Evolutionary conservation across 495 filamentous ascomycete species (phyloP), one percentile per base, ranked within the genome.

Genomic region (Elasticomyces elasticus): DNA sequence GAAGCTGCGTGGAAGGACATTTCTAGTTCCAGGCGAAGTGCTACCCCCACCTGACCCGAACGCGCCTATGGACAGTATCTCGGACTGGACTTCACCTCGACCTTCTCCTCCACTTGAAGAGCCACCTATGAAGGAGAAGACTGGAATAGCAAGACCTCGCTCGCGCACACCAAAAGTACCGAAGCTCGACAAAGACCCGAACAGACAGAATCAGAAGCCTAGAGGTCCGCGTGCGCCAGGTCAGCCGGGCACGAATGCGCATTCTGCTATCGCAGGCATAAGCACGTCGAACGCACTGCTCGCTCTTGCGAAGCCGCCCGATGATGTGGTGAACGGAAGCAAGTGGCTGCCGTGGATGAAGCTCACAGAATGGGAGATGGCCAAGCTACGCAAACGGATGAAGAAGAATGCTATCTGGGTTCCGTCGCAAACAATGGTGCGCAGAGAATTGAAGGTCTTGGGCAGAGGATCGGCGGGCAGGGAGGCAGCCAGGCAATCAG

Each of bases 351-450:
- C 92, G 0, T 98, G 92, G 92, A 75, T 91, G 56, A 84, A 88
- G 49, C 76, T 98, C 35, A 96, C 89, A 0, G 79, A 84, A 24
- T 96, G 82, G 69, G 92, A 98, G 61, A 88, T 98, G 71, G 90
- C 88, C 2, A 83, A 82, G 47, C 74, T 98, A 13, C 77, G 92
- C 43, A 97, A 97, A 71, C 79, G 87, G 49, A 98, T 98, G 92
- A 98, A 98, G 73, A 98, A 98, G 77, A 98, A 98, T 61, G 86
- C 91, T 0, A 81, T 89, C 6, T 98, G 92, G 92, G 83, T 83
- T 33, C 92, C 92, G 0, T 94, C 87, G 61, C 87, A 94, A 56
- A 94, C 94, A 0, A 98, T 98, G 92, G 91, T 97, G 41, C 79
- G 88, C 22, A 79, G 90, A 12, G 89, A 97, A 66, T 76, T 98